Base-by-base conservation (phyloP, 2,329 filamentous ascomycete genomes). In the Chrysoporthe puriensis region DNA sequence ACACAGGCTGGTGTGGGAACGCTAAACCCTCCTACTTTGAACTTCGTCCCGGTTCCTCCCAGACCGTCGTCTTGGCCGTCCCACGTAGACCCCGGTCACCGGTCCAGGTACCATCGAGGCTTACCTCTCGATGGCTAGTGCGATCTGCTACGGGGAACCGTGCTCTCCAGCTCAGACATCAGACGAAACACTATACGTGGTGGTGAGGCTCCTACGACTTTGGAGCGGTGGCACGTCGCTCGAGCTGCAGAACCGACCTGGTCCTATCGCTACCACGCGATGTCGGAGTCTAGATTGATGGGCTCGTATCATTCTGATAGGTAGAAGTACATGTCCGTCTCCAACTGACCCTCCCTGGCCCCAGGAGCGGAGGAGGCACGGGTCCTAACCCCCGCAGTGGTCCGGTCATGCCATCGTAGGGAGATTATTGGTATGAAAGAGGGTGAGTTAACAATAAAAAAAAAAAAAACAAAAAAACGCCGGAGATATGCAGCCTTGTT, bases 121-220 rank as follows among this genome's bases (percentile, higher is more conserved):
- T 9, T 18, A 32, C 18, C 34, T 16, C 6, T 16, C 54, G n/a
- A 57, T 21, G 18, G 14, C 21, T 36, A 6, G 52, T 56, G 4
- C 6, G 34, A 60, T 43, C 57, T 42, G 21, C 36, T 43, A 26
- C 9, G 36, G 58, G 43, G 64, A 34, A 54, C 59, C 65, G 52
- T 66, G 43, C 52, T 63, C 50, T 60, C 26, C 57, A 56, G 14
- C 26, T 63, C 50, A 66, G 61, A 66, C 60, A 58, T 66, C 65
- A 66, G 65, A 63, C 65, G 60, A 66, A 63, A 66, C 65, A 66
- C 26, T 59, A 21, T 44, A 26, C 36, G 32, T 63, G 65, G 43
- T 63, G 42, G 61, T 52, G 52, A 56, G 63, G 65, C 43, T 63
- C 43, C 40, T 63, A 63, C 59, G 59, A 63, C 36, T 40, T 40